A percentile compares a stretch with the other conserved stretches of the same genome.
Conservation (phyloP, 2,329 filamentous ascomycete genomes). For the Fusarium ramigenum region DNA sequence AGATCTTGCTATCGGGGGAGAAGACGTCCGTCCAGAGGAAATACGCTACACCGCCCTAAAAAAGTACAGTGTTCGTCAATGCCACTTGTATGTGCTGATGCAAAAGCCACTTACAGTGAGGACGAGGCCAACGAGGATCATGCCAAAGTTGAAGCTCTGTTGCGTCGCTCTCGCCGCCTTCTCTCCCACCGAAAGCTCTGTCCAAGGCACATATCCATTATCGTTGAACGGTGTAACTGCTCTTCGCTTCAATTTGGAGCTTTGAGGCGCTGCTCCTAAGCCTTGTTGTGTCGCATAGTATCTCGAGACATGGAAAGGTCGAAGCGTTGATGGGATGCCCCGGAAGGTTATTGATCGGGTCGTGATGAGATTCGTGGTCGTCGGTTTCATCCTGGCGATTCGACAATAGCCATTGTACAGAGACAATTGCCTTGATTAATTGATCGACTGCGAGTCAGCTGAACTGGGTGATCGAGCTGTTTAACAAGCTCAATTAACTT, state of each 20-base stretch:
- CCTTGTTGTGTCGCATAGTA: slow-evolving; percentile 69
- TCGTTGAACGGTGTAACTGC: slow-evolving; percentile 87
- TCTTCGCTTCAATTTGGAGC: slow-evolving; percentile 67
- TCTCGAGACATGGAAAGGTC: slow-evolving; percentile 54
- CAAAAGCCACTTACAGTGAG: slow-evolving; percentile 69
- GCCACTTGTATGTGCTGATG: neutral
- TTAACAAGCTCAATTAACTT: neutral
- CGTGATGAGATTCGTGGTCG: slow-evolving; percentile 48
- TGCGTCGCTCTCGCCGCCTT: slow-evolving; percentile 88
- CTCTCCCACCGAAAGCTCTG: slow-evolving; percentile 76
- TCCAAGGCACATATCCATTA: slow-evolving; percentile 84
- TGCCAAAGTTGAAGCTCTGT: slow-evolving; percentile 86
- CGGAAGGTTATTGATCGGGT: slow-evolving; percentile 48
- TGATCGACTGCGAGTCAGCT: neutral
- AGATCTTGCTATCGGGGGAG: slow-evolving; percentile 83
- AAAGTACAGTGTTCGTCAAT: slow-evolving; percentile 4
- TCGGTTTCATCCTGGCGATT: slow-evolving; percentile 58
- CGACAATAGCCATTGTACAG: slow-evolving; percentile 49
- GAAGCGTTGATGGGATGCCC: slow-evolving; percentile 44
- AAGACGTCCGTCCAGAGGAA: slow-evolving; percentile 86
- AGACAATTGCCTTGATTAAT: slow-evolving; percentile 17
- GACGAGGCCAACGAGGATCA: slow-evolving; percentile 78
- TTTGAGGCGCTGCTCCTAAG: slow-evolving; percentile 49
- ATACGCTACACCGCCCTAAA: slow-evolving; percentile 77
- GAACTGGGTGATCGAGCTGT: neutral